A percentile compares a stretch with the other conserved stretches of the same genome.
Evolutionary conservation across 768 basidiomycete genomes (phyloP).

Genomic region (Psilocybe cubensis): DNA sequence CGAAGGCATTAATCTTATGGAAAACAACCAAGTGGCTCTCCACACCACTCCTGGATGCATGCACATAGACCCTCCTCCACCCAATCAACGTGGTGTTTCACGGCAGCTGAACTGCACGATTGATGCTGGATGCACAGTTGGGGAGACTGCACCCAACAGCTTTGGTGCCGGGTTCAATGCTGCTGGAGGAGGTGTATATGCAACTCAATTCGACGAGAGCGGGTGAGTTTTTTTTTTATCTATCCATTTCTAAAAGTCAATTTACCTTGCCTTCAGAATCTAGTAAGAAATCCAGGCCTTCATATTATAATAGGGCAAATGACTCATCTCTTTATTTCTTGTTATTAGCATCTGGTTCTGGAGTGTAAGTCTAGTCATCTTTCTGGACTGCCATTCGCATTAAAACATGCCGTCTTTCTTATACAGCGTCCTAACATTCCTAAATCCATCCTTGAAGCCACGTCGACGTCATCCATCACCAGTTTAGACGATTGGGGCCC

Average conservation of each 20-base stretch:
- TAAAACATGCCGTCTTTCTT: slow-evolving; percentile 16
- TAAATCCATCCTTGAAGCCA: slow-evolving; percentile 32
- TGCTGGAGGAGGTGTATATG: slow-evolving; percentile 60
- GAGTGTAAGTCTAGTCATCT: slow-evolving; percentile 37
- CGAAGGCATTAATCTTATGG: slow-evolving; percentile 59
- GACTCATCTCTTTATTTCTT: neutral
- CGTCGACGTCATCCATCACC: slow-evolving; percentile 33
- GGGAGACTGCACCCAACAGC: slow-evolving; percentile 44
- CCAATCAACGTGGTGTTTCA: slow-evolving; percentile 33
- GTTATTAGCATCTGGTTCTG: slow-evolving; percentile 48
- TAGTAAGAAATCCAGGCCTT: slow-evolving; percentile 11
- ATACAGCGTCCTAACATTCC: slow-evolving; percentile 42
- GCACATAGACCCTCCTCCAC: slow-evolving; percentile 26
- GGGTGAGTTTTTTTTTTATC: slow-evolving; percentile 31
- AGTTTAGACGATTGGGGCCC: slow-evolving; percentile 43
- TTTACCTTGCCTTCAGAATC: slow-evolving; percentile 7
- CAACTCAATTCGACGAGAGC: slow-evolving; percentile 65
- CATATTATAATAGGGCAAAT: neutral
- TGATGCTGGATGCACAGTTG: slow-evolving; percentile 46
- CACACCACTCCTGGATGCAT: slow-evolving; percentile 48
- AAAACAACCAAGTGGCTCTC: slow-evolving; percentile 58
- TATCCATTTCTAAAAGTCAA: neutral
- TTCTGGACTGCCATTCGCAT: neutral
- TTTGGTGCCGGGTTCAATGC: slow-evolving; percentile 51
- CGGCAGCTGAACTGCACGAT: slow-evolving; percentile 33